These are phyloP conservation scores for Diaporthe longicolla DNA, from an alignment of 2,329 filamentous ascomycete genomes.

Conservation along the genomic window DNA sequence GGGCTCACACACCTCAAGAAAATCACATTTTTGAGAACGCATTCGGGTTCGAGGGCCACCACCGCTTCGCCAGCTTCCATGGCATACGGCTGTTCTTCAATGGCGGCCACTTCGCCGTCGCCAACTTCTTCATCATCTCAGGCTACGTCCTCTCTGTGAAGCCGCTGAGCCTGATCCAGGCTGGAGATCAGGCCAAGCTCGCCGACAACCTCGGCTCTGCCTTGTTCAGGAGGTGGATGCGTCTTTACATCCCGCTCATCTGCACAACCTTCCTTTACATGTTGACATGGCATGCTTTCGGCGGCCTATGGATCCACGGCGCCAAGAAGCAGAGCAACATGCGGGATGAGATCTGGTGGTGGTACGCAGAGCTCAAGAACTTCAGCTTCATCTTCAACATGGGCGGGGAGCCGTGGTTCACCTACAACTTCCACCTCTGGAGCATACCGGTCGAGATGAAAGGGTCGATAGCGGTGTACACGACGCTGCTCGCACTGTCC, in stretches of 20 bases:
- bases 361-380: constrained; percentile 73
- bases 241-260: constrained; percentile 67
- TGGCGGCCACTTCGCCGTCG: constrained; percentile 73
- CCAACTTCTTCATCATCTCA: constrained; percentile 70
- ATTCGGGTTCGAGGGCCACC: constrained; percentile 64
- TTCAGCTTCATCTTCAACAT: constrained; percentile 76
- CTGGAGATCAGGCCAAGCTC: constrained; percentile 57
- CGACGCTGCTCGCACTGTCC: constrained; percentile 68
- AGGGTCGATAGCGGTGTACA: constrained; percentile 76
- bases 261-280: constrained; percentile 68
- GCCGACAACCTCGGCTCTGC: constrained; percentile 62
- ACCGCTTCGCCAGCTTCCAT: constrained; percentile 68
- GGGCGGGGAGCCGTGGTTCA: constrained; percentile 69
- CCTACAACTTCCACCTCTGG: constrained; percentile 73
- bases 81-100: constrained; percentile 71
- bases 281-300: constrained; percentile 67
- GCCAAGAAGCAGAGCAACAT: constrained; percentile 57
- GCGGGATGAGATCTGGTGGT: constrained; percentile 63
- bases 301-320: constrained; percentile 59
- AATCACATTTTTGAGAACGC: constrained; percentile 64
- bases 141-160: constrained; percentile 70
- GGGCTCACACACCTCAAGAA: constrained; percentile 62
- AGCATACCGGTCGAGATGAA: constrained; percentile 75
- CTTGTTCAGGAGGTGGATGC: constrained; percentile 64
- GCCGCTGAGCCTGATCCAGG: constrained; percentile 61